These are phyloP conservation scores for Digitaria exilis DNA, from an alignment of 202 grass and related monocot species.

Conservation along the genomic window DNA sequence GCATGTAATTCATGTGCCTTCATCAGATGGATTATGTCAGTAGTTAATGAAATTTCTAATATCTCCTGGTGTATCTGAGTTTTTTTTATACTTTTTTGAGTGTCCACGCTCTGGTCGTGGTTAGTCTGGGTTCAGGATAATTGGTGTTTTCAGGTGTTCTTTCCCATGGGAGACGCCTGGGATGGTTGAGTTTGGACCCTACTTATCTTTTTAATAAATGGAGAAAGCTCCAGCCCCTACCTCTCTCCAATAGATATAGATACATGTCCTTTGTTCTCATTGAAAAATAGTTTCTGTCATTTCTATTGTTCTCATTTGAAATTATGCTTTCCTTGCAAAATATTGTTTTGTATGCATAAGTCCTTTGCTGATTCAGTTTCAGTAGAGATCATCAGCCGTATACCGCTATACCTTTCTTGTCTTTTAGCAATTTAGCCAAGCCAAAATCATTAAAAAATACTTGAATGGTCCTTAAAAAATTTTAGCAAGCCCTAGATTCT, in stretches of 20 bases:
- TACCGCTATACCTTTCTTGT: not conserved
- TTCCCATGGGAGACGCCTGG: not conserved
- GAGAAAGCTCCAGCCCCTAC: not conserved
- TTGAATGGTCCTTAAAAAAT: not conserved
- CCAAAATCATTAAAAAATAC: not conserved
- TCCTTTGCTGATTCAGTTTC: not conserved
- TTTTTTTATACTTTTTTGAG: not conserved
- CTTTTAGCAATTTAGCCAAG: slow-evolving; percentile 1
- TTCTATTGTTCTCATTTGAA: not conserved
- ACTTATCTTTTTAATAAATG: not conserved
- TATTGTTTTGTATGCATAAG: not conserved
- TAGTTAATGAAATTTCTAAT: slow-evolving; percentile 1
- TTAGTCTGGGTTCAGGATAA: not conserved
- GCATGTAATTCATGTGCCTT: not conserved
- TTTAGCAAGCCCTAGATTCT: not conserved
- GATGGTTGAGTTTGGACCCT: not conserved
- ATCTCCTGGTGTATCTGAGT: no score
- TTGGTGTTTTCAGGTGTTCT: not conserved
- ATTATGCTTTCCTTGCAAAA: not conserved
- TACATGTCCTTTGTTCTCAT: not conserved
- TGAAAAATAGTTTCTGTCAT: not conserved
- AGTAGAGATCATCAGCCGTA: not conserved
- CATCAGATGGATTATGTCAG: slow-evolving; percentile 25
- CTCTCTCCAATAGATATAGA: not conserved
- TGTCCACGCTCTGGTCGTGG: not conserved